Base-by-base conservation (phyloP, 1,284 basidiomycete species). In the Exobasidium cylindrosporum region DNA sequence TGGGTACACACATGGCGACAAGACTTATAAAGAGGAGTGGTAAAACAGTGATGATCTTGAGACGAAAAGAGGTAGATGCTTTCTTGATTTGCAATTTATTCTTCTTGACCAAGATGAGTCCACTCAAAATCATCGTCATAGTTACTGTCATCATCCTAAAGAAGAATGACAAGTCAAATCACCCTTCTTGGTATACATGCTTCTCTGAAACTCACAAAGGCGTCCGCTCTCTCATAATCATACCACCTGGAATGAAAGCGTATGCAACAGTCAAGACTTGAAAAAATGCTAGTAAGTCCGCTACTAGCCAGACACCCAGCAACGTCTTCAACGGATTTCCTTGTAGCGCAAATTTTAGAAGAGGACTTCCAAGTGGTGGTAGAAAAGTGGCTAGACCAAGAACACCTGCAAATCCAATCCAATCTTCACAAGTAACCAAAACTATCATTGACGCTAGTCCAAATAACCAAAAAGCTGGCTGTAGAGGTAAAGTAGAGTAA, bases 181-280 rank as follows among this genome's bases (percentile, higher is more conserved):
- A n/a, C n/a, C n/a, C n/a, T n/a, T n/a, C n/a, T n/a, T n/a, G n/a
- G n/a, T n/a, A n/a, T n/a, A n/a, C n/a, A n/a, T n/a, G n/a, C n/a
- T n/a, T n/a, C n/a, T n/a, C n/a, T n/a, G 26, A 3, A n/a, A 63
- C 61, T 63, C 60, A 61, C 63, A 43, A 30, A 6, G 91, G 87
- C 7, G 90, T 92, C 24, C 89, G 83, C 81, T 96, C 93, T 26
- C 93, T 83, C 62, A 97, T 83, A 66, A 87, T 83, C 67, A 84
- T 81, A 0, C 91, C 92, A 1, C 89, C 89, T 0, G 92, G 92
- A 1, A 96, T 91, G 72, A 96, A 96, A 0, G 92, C 93, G 81
- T 97, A 96, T 0, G 93, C 93, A 52, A 92, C 91, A 0, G 92
- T 93, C 81, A 90, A 87, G 10, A 77, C 72, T 14, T 68, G 68